A percentile compares a stretch with the other conserved stretches of the same genome.
phyloP scores from a whole-genome alignment of 306 rosid genomes.

The Fragaria nilgerrensis region DNA sequence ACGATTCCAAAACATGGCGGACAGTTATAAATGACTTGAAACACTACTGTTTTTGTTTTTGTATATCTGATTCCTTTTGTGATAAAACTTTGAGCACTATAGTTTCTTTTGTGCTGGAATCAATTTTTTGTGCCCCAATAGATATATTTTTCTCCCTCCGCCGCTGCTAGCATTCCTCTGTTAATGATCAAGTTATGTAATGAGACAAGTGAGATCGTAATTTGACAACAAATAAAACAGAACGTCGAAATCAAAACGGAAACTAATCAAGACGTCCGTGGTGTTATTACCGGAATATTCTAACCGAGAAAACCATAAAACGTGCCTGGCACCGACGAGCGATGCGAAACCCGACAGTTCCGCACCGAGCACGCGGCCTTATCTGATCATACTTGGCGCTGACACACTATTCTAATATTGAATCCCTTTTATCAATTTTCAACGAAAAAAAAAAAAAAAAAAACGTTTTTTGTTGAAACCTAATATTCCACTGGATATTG shows the following conservation, averaged over 20 bases:
- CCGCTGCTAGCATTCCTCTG: not conserved
- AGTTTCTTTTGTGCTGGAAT: too few species aligned
- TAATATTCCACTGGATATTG: slow-evolving; percentile 1
- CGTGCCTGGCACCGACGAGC: not conserved
- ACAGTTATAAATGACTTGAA: too few species aligned
- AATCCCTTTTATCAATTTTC: not conserved
- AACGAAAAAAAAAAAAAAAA: not conserved
- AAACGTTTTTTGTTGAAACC: not conserved
- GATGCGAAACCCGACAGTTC: slow-evolving; percentile 4
- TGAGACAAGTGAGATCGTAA: not conserved
- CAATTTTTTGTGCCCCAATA: too few species aligned
- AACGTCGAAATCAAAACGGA: not conserved
- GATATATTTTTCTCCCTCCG: too few species aligned
- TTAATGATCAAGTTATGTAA: not conserved
- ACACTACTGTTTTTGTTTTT: too few species aligned
- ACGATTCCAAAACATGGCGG: too few species aligned
- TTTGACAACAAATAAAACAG: not conserved
- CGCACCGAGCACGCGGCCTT: slow-evolving; percentile 5
- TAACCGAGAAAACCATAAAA: not conserved
- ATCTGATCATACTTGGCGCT: slow-evolving; percentile 5
- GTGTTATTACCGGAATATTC: not conserved
- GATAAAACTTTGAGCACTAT: too few species aligned
- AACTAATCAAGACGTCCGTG: not conserved
- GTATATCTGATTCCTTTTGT: too few species aligned
- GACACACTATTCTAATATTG: not conserved